Evolutionary conservation across 805 yeast species (phyloP).

Genomic region (Torulaspora microellipsoides): DNA sequence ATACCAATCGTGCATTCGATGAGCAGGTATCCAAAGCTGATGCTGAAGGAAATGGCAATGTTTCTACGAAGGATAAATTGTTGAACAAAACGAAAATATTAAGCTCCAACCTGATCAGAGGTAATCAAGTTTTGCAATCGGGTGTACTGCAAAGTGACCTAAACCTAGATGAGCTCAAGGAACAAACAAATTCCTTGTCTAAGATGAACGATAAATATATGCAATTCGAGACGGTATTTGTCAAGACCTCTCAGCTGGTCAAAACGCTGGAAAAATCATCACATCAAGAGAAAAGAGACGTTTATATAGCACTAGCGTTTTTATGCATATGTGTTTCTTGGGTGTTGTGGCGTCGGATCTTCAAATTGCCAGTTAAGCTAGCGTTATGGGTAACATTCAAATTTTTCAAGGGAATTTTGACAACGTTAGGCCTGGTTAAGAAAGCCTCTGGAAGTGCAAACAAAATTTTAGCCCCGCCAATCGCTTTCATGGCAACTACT

Average conservation of each 20-base stretch:
- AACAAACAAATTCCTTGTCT: slow-evolving; percentile 29
- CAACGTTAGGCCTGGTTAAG: slow-evolving; percentile 26
- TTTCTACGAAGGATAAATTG: slow-evolving; percentile 27
- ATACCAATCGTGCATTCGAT: not conserved
- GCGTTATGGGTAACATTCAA: slow-evolving; percentile 32
- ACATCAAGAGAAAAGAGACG: slow-evolving; percentile 33
- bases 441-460: slow-evolving; percentile 2
- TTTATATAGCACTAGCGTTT: slow-evolving; percentile 30
- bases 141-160: slow-evolving; percentile 34
- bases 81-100: slow-evolving; percentile 26
- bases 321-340: slow-evolving; percentile 28
- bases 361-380: slow-evolving; percentile 31
- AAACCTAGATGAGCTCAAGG: slow-evolving; percentile 32
- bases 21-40: not conserved
- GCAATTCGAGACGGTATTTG: slow-evolving; percentile 27
- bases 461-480: slow-evolving; percentile 7
- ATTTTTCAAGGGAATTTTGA: slow-evolving; percentile 36
- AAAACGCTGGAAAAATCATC: slow-evolving; percentile 31
- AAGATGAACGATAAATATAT: slow-evolving; percentile 32
- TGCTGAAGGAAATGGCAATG: not conserved
- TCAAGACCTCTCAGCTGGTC: slow-evolving; percentile 30
- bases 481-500: slow-evolving; percentile 1
- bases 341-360: slow-evolving; percentile 36
- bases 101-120: slow-evolving; percentile 30
- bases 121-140: slow-evolving; percentile 32